phyloP scores from a whole-genome alignment of 352 stramenopile genomes.

The Thalassiosira exigua region DNA sequence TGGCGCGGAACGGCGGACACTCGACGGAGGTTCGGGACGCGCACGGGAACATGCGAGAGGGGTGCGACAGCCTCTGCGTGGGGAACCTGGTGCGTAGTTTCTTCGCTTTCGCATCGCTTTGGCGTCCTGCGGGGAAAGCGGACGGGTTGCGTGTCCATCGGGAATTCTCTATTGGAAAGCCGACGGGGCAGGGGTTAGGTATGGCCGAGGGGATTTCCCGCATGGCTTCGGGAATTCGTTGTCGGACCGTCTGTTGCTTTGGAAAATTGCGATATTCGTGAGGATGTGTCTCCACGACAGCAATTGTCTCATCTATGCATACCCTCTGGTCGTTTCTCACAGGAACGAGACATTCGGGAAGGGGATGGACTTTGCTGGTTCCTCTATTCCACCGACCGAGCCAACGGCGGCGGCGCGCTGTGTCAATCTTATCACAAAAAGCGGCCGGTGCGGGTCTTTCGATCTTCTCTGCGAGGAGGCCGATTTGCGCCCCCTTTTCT shows the following conservation, averaged over 20 bases:
- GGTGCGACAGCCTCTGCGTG: conserved; percentile 57
- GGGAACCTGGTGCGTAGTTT: conserved; percentile 52
- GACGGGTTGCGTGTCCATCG: background rate
- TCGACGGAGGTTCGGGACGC: conserved; percentile 51
- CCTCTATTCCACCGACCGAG: conserved; percentile 49
- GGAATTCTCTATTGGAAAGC: no score
- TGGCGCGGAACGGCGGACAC: conserved; percentile 53
- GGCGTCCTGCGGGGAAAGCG: background rate
- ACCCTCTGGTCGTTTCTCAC: background rate
- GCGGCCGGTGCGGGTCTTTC: conserved; percentile 58
- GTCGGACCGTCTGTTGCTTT: no score
- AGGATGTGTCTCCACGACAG: background rate
- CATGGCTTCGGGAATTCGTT: no score
- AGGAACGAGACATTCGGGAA: conserved; percentile 65
- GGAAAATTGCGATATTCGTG: no score
- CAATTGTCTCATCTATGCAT: conserved; percentile 5
- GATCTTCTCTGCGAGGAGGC: conserved; percentile 47
- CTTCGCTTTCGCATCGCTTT: background rate
- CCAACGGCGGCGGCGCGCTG: conserved; percentile 57
- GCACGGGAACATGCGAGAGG: conserved; percentile 67
- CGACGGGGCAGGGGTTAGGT: no score
- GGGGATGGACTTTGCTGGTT: conserved; percentile 61
- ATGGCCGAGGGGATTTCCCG: no score
- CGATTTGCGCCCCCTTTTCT: conserved; percentile 44
- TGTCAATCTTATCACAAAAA: conserved; percentile 64